These are phyloP conservation scores for Viridothelium virens DNA, from an alignment of 495 filamentous ascomycete genomes.

Conservation along the genomic window DNA sequence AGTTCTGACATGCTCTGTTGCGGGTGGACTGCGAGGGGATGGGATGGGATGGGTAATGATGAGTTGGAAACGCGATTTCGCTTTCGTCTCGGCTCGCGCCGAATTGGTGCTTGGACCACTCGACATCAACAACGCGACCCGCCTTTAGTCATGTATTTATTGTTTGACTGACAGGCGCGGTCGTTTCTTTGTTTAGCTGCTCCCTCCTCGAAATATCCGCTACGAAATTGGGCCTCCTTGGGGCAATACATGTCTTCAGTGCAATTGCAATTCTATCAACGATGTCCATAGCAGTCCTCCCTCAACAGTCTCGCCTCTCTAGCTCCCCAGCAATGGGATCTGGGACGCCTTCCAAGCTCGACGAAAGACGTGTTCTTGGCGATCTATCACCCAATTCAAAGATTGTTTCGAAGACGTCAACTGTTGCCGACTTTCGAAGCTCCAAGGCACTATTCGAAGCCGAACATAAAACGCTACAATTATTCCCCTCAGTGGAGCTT, in stretches of 20 bases:
- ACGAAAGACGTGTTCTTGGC: slow-evolving; percentile 17
- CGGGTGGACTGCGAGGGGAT: no score
- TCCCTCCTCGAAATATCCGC: background rate
- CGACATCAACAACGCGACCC: slow-evolving; percentile 10
- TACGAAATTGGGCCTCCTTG: background rate
- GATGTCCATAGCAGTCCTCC: background rate
- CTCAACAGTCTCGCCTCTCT: background rate
- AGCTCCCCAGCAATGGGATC: background rate
- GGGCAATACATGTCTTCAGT: background rate
- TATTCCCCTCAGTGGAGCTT: slow-evolving; percentile 21
- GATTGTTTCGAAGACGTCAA: background rate
- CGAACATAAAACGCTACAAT: slow-evolving; percentile 15
- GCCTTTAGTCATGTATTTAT: background rate
- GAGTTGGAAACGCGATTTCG: no score
- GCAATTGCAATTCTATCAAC: background rate
- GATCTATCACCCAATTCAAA: slow-evolving; percentile 21
- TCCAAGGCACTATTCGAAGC: background rate
- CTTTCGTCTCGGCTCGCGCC: no score
- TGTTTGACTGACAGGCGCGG: background rate
- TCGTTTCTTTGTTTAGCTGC: background rate
- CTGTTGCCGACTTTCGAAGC: slow-evolving; percentile 1
- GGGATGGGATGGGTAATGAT: no score
- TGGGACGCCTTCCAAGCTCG: background rate
- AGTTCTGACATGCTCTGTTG: no score
- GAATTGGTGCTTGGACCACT: no score